Percentiles rank a stretch among this genome's conserved stretches.
These are phyloP conservation scores for Ruellia speciosa DNA, from an alignment of 305 asterid genomes.

Conservation along the genomic window DNA sequence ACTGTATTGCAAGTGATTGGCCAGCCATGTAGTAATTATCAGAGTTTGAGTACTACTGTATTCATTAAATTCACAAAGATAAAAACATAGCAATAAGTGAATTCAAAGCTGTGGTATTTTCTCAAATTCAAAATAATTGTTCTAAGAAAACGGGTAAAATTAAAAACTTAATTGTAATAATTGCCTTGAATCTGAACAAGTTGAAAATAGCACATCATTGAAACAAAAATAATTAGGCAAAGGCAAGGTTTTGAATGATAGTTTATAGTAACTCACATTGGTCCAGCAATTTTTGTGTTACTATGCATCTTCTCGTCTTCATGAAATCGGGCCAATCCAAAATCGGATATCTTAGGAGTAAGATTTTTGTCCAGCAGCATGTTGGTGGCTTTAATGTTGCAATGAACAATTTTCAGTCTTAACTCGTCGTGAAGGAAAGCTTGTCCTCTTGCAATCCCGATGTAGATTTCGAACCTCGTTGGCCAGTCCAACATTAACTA, in stretches of 20 bases:
- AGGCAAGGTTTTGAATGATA: not conserved
- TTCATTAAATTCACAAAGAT: not conserved
- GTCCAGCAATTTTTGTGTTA: constrained; percentile 92
- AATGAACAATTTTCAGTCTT: constrained; percentile 76
- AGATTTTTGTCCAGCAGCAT: constrained; percentile 74
- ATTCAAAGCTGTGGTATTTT: too few relatives aligned
- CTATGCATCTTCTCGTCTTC: constrained; percentile 81
- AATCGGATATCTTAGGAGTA: constrained; percentile 84
- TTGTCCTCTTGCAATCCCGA: constrained; percentile 85
- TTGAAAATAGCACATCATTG: not conserved
- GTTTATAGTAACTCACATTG: constrained; percentile 47
- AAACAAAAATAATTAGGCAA: not conserved
- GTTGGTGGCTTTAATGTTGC: constrained; percentile 89
- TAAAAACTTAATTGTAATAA: too few relatives aligned
- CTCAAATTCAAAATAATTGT: too few relatives aligned
- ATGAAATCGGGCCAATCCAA: constrained; percentile 80
- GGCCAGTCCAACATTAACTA: constrained; percentile 71
- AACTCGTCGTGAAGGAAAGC: constrained; percentile 91
- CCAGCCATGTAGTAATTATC: constrained; percentile 23
- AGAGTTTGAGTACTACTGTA: not conserved
- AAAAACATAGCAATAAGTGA: constrained; percentile 2
- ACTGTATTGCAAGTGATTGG: constrained; percentile 56
- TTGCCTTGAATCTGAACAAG: constrained; percentile 1
- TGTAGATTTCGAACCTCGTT: constrained; percentile 58
- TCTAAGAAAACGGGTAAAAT: too few relatives aligned